These are phyloP conservation scores for Lunasporangiospora selenospora DNA, from an alignment of 192 early-diverging fungal species.

Conservation along the genomic window DNA sequence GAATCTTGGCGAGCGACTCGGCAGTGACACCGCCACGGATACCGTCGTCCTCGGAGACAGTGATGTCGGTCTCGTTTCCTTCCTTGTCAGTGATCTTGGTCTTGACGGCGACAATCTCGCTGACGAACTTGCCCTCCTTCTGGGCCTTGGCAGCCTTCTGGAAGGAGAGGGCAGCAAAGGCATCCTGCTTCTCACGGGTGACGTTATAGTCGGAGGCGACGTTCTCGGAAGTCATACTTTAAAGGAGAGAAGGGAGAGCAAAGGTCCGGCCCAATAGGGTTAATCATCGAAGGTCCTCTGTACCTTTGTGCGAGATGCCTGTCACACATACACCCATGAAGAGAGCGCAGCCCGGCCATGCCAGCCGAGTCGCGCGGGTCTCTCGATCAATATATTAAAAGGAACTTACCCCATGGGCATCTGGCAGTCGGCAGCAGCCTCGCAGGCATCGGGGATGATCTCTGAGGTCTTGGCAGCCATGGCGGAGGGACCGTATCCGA, in stretches of 20 bases:
- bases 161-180: conserved; percentile 87
- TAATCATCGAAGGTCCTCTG: too few relatives aligned
- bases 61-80: conserved; percentile 73
- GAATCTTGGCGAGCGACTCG: conserved; percentile 82
- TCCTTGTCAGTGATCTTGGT: conserved; percentile 79
- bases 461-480: conserved; percentile 80
- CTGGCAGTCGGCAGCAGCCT: conserved; percentile 82
- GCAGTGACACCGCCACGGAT: conserved; percentile 84
- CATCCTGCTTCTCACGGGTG: conserved; percentile 89
- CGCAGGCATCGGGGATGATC: conserved; percentile 70
- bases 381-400: too few relatives aligned
- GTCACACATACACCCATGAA: too few relatives aligned
- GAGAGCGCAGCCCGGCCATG: too few relatives aligned
- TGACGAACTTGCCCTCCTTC: conserved; percentile 88
- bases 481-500: conserved; percentile 83
- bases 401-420: conserved; percentile 76
- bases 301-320: too few relatives aligned
- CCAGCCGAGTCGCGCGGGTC: too few relatives aligned
- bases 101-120: conserved; percentile 89
- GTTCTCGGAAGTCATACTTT: conserved; percentile 92
- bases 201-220: conserved; percentile 90
- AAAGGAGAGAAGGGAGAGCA: neutral
- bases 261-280: too few relatives aligned
- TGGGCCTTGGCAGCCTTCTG: conserved; percentile 85
- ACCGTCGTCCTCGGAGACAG: conserved; percentile 90